phyloP scores from a whole-genome alignment of 1,284 basidiomycete species.

The Earliella scabrosa region DNA sequence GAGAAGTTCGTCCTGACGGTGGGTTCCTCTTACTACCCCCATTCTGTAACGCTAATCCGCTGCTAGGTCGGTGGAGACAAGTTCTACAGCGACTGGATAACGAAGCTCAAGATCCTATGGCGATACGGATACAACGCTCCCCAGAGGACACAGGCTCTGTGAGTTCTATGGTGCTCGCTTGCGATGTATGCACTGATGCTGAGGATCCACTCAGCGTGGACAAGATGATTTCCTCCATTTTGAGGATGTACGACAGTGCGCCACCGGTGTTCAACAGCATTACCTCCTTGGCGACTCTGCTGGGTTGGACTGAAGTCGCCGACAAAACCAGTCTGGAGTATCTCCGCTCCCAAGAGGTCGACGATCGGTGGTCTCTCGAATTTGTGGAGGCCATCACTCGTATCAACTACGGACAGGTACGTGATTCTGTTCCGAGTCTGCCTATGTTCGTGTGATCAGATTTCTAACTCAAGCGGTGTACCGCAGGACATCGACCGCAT shows the following conservation, averaged over 20 bases:
- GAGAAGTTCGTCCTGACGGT: conserved; percentile 70
- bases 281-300: conserved; percentile 50
- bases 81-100: conserved; percentile 60
- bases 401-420: conserved; percentile 88
- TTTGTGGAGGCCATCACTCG: conserved; percentile 84
- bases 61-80: conserved; percentile 44
- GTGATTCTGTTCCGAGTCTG: conserved; percentile 18
- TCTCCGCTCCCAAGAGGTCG: conserved; percentile 59
- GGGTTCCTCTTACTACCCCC: conserved; percentile 27
- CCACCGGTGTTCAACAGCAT: conserved; percentile 71
- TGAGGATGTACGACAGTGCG: conserved; percentile 58
- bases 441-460: not conserved
- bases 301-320: conserved; percentile 61
- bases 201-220: conserved; percentile 52
- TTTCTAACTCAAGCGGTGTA: not conserved
- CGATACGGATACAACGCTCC: conserved; percentile 83
- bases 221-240: conserved; percentile 56
- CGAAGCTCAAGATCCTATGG: conserved; percentile 73
- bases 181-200: not conserved
- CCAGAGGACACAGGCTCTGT: conserved; percentile 61
- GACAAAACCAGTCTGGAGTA: conserved; percentile 64
- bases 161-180: not conserved
- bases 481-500: conserved; percentile 71
- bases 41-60: too few relatives aligned
- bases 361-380: conserved; percentile 71